phyloP scores from a whole-genome alignment of 73 alveolate species.

The Paramecium pentaurelia region DNA sequence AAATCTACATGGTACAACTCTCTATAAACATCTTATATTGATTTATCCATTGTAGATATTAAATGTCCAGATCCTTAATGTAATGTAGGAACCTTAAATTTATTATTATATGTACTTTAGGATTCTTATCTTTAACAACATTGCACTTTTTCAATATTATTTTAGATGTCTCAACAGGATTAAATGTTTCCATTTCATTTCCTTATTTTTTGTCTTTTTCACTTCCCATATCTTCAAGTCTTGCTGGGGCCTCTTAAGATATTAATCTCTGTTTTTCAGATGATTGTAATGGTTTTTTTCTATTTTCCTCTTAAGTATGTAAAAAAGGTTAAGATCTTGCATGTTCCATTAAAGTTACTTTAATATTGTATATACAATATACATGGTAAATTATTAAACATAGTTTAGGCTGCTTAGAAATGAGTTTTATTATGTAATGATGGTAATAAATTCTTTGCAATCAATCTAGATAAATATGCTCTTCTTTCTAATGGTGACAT shows the following conservation, averaged over 20 bases:
- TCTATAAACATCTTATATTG: constrained; percentile 48
- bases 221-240: not conserved
- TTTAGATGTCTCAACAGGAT: constrained; percentile 60
- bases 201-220: not conserved
- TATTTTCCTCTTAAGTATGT: not conserved
- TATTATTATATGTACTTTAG: not conserved
- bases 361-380: not conserved
- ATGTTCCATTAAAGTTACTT: not conserved
- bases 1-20: constrained; percentile 18
- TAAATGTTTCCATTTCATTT: constrained; percentile 57
- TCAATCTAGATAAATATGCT: constrained; percentile 24
- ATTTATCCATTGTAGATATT: constrained; percentile 53
- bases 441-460: constrained; percentile 51
- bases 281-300: not conserved
- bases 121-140: constrained; percentile 51
- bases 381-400: constrained; percentile 51
- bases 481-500: constrained; percentile 52
- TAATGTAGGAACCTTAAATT: not conserved
- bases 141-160: constrained; percentile 39
- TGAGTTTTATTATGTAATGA: constrained; percentile 59
- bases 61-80: constrained; percentile 50
- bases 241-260: not conserved
- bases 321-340: not conserved
- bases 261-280: not conserved
- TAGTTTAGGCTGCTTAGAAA: constrained; percentile 50